Conservation (phyloP, 2,329 filamentous ascomycete species). For the Thelonectria discophora region DNA sequence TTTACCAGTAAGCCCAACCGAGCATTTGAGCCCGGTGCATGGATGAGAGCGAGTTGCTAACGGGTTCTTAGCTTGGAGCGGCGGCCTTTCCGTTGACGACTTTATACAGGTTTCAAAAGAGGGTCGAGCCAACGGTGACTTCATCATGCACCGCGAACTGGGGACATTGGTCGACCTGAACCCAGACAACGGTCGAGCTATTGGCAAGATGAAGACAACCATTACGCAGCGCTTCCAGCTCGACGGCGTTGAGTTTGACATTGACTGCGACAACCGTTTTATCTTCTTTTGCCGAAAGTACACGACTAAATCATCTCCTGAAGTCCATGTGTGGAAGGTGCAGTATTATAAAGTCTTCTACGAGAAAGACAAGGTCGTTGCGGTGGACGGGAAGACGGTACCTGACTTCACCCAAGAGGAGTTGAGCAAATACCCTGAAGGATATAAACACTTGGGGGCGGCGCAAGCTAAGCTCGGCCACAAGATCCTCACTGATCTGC, state of each 20-base stretch:
- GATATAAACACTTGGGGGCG: slow-evolving; percentile 57
- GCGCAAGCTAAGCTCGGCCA: slow-evolving; percentile 58
- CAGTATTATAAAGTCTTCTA: slow-evolving; percentile 59
- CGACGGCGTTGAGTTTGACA: slow-evolving; percentile 50
- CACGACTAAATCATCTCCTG: neutral
- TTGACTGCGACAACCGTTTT: slow-evolving; percentile 62
- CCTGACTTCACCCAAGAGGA: slow-evolving; percentile 51
- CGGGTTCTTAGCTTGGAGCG: slow-evolving; percentile 54
- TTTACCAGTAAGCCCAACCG: slow-evolving; percentile 1
- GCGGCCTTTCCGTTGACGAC: slow-evolving; percentile 36
- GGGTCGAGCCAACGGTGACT: slow-evolving; percentile 60
- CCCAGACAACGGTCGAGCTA: slow-evolving; percentile 50
- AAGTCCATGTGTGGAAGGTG: slow-evolving; percentile 48
- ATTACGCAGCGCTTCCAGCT: slow-evolving; percentile 59
- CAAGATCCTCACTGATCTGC: slow-evolving; percentile 39
- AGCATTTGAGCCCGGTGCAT: neutral
- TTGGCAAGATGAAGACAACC: slow-evolving; percentile 64
- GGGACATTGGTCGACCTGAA: slow-evolving; percentile 58
- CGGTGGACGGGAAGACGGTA: slow-evolving; percentile 52
- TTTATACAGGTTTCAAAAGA: slow-evolving; percentile 53
- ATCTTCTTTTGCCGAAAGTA: slow-evolving; percentile 54
- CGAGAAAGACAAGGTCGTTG: slow-evolving; percentile 60
- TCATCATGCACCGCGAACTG: slow-evolving; percentile 66
- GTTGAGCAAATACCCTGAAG: slow-evolving; percentile 52
- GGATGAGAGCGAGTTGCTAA: neutral